Conservation (phyloP, 192 early-diverging fungal species). For the Funneliformis mosseae region DNA sequence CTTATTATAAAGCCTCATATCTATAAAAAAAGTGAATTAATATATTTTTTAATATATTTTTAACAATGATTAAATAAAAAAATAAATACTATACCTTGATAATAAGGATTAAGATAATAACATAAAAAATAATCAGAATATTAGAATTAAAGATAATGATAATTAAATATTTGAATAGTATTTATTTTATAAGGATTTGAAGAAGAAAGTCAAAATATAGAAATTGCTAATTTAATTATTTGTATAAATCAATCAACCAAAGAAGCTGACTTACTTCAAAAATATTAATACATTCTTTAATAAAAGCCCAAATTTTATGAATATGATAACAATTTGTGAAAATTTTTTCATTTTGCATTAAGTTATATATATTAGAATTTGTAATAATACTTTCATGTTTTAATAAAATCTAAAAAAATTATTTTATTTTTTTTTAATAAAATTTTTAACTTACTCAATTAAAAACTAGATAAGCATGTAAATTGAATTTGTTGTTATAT, state of each 20-base stretch:
- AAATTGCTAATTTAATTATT: neutral
- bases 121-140: too few species aligned
- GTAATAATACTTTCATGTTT: neutral
- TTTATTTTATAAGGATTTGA: too few species aligned
- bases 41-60: neutral
- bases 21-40: neutral
- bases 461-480: neutral
- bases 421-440: too few species aligned
- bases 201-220: too few species aligned
- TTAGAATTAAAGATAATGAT: too few species aligned
- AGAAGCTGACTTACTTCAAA: neutral
- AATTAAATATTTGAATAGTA: too few species aligned
- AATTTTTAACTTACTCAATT: neutral
- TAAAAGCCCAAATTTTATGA: neutral
- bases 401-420: too few species aligned
- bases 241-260: neutral
- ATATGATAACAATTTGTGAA: neutral
- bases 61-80: too few species aligned
- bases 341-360: neutral
- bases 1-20: neutral
- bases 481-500: conserved; percentile 5
- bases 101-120: neutral
- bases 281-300: conserved; percentile 2
- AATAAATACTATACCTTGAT: neutral
- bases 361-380: neutral